These are phyloP conservation scores for Paraphaeosphaeria minitans DNA, from an alignment of 2,329 filamentous ascomycete species.

Conservation along the genomic window DNA sequence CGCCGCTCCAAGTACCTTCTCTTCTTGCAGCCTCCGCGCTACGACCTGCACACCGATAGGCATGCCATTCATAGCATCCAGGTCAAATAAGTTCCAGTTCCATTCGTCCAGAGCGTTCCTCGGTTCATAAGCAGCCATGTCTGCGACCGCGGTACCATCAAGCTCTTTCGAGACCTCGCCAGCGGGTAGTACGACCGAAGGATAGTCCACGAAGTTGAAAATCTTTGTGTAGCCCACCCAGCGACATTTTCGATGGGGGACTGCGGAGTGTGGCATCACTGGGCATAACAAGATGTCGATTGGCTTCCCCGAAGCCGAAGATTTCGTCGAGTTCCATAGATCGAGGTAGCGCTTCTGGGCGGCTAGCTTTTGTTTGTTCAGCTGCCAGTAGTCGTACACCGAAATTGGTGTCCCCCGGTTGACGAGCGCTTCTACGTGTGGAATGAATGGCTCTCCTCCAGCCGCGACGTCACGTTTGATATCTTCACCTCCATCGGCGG, in stretches of 20 bases:
- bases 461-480: slow-evolving; percentile 59
- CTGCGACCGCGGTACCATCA: slow-evolving; percentile 41
- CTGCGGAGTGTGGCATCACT: slow-evolving; percentile 64
- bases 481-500: slow-evolving; percentile 67
- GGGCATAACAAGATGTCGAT: slow-evolving; percentile 65
- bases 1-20: slow-evolving; percentile 46
- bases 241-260: slow-evolving; percentile 53
- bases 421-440: slow-evolving; percentile 60
- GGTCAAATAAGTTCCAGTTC: slow-evolving; percentile 53
- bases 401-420: slow-evolving; percentile 58
- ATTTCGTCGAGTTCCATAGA: slow-evolving; percentile 60
- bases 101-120: slow-evolving; percentile 59
- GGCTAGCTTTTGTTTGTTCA: slow-evolving; percentile 63
- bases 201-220: slow-evolving; percentile 68
- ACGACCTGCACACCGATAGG: slow-evolving; percentile 46
- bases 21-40: slow-evolving; percentile 43
- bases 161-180: slow-evolving; percentile 53
- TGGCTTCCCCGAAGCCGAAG: slow-evolving; percentile 49
- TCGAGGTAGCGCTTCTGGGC: slow-evolving; percentile 63
- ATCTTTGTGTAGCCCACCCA: slow-evolving; percentile 66
- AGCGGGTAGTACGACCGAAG: slow-evolving; percentile 61
- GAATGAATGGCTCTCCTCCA: slow-evolving; percentile 61
- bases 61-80: slow-evolving; percentile 44
- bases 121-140: slow-evolving; percentile 46
- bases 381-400: slow-evolving; percentile 70